phyloP scores from a whole-genome alignment of 1,139 yeast genomes.

The Sugiyamaella paludigena region DNA sequence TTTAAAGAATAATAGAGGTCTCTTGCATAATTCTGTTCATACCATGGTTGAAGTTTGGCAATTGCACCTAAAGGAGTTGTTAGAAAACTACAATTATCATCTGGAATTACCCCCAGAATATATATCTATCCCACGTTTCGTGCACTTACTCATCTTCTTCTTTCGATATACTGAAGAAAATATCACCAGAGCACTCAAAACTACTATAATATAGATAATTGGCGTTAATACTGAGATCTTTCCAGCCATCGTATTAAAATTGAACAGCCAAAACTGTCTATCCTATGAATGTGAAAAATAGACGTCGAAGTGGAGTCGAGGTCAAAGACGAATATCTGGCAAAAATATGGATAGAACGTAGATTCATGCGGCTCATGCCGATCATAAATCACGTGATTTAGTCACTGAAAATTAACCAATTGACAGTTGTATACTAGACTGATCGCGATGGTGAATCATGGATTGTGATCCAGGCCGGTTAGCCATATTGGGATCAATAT shows the following conservation, averaged over 20 bases:
- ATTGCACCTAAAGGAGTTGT: conserved; percentile 41
- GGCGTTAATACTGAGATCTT: conserved; percentile 82
- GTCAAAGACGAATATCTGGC: too few species aligned
- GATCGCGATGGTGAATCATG: too few species aligned
- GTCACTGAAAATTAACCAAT: too few species aligned
- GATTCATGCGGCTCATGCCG: too few species aligned
- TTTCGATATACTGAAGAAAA: conserved; percentile 72
- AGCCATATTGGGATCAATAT: too few species aligned
- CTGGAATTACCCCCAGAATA: neutral
- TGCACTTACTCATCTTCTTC: conserved; percentile 44
- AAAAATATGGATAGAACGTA: too few species aligned
- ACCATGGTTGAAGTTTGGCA: conserved; percentile 59
- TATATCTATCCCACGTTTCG: neutral
- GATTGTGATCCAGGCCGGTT: too few species aligned
- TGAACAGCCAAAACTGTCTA: too few species aligned
- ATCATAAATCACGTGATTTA: too few species aligned
- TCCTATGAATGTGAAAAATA: too few species aligned
- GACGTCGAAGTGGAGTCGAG: too few species aligned
- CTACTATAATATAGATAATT: conserved; percentile 67
- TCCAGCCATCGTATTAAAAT: conserved; percentile 30
- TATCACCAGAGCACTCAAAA: conserved; percentile 66
- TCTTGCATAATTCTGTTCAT: conserved; percentile 66
- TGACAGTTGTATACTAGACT: too few species aligned
- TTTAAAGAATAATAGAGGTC: conserved; percentile 63
- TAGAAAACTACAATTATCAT: neutral